These are phyloP conservation scores for Triglochin maritima DNA, from an alignment of 106 monocot genomes.

Conservation along the genomic window DNA sequence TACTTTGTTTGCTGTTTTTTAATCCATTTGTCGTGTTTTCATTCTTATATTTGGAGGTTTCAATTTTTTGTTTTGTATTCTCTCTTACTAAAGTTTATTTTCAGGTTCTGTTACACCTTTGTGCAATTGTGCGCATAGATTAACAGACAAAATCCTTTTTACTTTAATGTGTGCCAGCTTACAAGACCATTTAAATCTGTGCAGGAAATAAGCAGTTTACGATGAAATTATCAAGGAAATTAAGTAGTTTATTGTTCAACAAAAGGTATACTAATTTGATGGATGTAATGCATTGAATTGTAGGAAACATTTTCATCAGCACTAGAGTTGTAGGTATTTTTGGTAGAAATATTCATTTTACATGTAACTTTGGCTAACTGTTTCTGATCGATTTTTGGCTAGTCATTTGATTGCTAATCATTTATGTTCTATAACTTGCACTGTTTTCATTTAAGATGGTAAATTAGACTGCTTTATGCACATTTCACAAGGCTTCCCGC, in stretches of 20 bases:
- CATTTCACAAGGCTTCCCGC: no score
- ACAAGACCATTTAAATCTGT: neutral
- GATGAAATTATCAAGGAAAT: slow-evolving; percentile 32
- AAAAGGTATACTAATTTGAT: slow-evolving; percentile 31
- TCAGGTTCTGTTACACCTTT: neutral
- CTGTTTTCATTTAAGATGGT: no score
- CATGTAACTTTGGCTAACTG: no score
- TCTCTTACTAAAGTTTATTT: neutral
- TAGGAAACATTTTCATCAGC: neutral
- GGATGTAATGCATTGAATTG: neutral
- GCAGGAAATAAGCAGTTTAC: slow-evolving; percentile 34
- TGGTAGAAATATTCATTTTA: neutral
- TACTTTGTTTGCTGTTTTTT: neutral
- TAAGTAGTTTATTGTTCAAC: slow-evolving; percentile 63
- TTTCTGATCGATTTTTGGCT: no score
- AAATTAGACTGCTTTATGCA: no score
- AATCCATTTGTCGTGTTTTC: neutral
- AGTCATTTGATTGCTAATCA: no score
- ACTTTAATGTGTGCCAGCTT: neutral
- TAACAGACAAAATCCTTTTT: neutral
- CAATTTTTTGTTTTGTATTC: neutral
- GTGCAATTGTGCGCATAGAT: neutral
- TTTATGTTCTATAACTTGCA: no score
- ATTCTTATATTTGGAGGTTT: neutral
- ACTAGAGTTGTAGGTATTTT: neutral